Evolutionary conservation across 331 rosid genomes (phyloP).

Genomic region (Erythrophleum ivorense): DNA sequence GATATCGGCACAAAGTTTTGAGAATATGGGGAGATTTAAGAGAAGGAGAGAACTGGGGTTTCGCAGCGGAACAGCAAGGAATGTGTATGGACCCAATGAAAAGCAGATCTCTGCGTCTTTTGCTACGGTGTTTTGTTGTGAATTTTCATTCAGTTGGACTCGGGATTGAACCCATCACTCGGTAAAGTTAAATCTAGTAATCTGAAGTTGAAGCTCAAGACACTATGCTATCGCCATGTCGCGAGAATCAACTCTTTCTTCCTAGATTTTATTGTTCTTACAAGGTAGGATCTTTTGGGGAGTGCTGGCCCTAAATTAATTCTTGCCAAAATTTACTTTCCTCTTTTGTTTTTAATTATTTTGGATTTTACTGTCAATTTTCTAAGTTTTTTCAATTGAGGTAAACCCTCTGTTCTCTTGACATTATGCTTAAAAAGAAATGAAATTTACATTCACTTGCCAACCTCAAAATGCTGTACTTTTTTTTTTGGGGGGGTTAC

Average conservation of each 20-base stretch:
- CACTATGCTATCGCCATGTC: not conserved
- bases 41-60: not conserved
- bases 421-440: not conserved
- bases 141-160: not conserved
- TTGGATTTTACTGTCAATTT: not conserved
- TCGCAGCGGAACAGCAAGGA: not conserved
- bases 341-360: not conserved
- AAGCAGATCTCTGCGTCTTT: constrained; percentile 17
- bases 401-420: not conserved
- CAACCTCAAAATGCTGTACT: too few relatives aligned
- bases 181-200: not conserved
- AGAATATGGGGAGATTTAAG: not conserved
- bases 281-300: not conserved
- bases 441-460: not conserved
- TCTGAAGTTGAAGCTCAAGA: not conserved
- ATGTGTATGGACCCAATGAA: not conserved
- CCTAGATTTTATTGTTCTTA: not conserved
- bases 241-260: not conserved
- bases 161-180: not conserved
- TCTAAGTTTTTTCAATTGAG: not conserved
- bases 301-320: not conserved
- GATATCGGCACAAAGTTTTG: not conserved
- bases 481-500: too few relatives aligned
- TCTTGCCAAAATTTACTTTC: not conserved
- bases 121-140: constrained; percentile 3